Conservation (phyloP, 352 stramenopile species). For the Halophytophthora batemanensis region DNA sequence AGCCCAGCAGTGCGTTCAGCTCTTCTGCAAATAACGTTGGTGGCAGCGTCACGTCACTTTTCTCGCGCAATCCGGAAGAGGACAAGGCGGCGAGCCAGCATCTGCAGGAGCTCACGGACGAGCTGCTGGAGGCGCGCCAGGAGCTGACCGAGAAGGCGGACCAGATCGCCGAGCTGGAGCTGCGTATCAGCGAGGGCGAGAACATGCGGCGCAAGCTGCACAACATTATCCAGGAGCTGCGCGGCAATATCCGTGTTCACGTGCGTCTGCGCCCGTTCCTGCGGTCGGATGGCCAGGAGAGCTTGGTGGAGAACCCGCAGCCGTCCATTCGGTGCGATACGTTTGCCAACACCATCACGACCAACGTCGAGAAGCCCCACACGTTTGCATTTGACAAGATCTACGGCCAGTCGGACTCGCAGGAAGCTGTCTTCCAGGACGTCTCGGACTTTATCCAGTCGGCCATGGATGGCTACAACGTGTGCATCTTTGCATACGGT, state of each 20-base stretch:
- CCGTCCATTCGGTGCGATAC: slow-evolving; percentile 62
- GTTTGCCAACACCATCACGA: slow-evolving; percentile 71
- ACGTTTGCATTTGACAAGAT: slow-evolving; percentile 98
- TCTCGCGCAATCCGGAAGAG: slow-evolving; percentile 19
- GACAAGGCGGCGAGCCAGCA: slow-evolving; percentile 44
- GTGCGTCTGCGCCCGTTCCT: slow-evolving; percentile 92
- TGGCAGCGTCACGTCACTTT: slow-evolving; percentile 9
- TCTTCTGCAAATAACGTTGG: slow-evolving; percentile 9
- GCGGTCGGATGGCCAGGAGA: slow-evolving; percentile 74
- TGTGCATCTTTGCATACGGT: slow-evolving; percentile 99
- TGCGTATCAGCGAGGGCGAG: slow-evolving; percentile 58
- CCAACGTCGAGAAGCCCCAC: slow-evolving; percentile 65
- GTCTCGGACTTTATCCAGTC: slow-evolving; percentile 88
- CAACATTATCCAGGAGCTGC: slow-evolving; percentile 99
- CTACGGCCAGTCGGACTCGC: slow-evolving; percentile 93
- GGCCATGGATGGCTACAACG: slow-evolving; percentile 97
- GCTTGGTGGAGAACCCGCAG: slow-evolving; percentile 35
- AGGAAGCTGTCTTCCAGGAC: slow-evolving; percentile 95
- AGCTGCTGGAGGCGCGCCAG: slow-evolving; percentile 56
- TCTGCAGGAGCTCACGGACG: slow-evolving; percentile 70
- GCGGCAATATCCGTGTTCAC: slow-evolving; percentile 99
- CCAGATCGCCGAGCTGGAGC: slow-evolving; percentile 65
- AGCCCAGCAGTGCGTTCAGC: slow-evolving; percentile 3
- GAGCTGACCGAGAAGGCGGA: slow-evolving; percentile 63
- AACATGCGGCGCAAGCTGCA: slow-evolving; percentile 93